Base-by-base conservation (phyloP, 2,329 filamentous ascomycete genomes). In the Exserohilum rostratum region DNA sequence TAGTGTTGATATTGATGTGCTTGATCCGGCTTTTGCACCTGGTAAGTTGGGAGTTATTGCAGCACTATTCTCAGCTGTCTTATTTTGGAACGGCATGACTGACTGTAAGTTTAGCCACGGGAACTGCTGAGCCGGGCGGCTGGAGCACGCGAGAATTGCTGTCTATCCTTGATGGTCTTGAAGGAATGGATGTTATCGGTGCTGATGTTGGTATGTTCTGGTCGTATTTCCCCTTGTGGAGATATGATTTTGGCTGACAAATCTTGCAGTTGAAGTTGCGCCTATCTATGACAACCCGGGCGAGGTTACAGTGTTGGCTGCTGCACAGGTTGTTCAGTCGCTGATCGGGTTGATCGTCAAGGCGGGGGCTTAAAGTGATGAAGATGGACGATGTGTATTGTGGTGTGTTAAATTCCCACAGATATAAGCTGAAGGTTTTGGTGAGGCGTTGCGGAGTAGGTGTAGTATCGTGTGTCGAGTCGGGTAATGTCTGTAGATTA, bases 221-320 rank as follows among this genome's bases (percentile, higher is more conserved):
- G 46, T 6, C 29, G 9, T 15, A 15, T 15, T 51, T n/a, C 9
- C 20, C 4, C 13, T 18, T 4, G n/a, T n/a, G 11, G 27, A 15
- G 11, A 46, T 9, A 39, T 22, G 15, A 27, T 7, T 37, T 46
- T 66, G 39, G 66, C 22, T 15, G 9, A 29, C 11, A 15, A 1
- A n/a, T 17, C 27, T 45, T 9, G 35, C 40, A 79, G 84, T 87
- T 30, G 85, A 87, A 66, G 84, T 87, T 25, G 82, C 84, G 22
- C 85, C 85, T 1, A 79, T 84, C 2, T 87, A 87, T 66, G 85
- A 87, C 63, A 86, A 83, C 31, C 76, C 82, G 53, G 85, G 84
- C 0, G 84, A 87, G 69, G 78, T 81, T 15, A 86, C 85, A 0
- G 80, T 77, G 1, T 69, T 85, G 25, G 82, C 82, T 12, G 83